These are phyloP conservation scores for Globisporangium irregulare DNA, from an alignment of 352 stramenopile genomes.

Conservation along the genomic window DNA sequence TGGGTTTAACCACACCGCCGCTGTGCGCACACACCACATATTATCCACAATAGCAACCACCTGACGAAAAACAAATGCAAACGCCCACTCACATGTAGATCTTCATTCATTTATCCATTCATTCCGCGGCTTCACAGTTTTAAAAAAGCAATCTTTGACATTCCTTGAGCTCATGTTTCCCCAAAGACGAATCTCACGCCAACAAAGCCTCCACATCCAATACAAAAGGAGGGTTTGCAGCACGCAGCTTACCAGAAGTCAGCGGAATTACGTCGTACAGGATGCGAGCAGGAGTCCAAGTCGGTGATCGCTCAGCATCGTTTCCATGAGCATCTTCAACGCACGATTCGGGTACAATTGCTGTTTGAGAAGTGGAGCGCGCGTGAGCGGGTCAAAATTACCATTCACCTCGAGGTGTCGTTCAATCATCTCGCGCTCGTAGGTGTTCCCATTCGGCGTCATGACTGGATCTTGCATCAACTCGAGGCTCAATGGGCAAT, in stretches of 20 bases:
- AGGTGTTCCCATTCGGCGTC: slow-evolving; percentile 69
- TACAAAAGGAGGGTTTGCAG: neutral
- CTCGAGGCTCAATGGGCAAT: slow-evolving; percentile 70
- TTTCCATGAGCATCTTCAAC: slow-evolving; percentile 74
- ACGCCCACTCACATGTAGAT: neutral
- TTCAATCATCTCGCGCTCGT: slow-evolving; percentile 78
- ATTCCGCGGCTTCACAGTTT: neutral
- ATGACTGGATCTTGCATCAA: slow-evolving; percentile 78
- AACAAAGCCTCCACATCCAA: neutral
- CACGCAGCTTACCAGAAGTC: neutral
- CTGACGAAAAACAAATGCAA: neutral
- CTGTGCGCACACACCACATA: neutral
- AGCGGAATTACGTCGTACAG: slow-evolving; percentile 10
- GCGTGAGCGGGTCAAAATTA: slow-evolving; percentile 68
- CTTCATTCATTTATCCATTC: neutral
- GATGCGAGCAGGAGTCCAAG: slow-evolving; percentile 50
- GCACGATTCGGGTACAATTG: slow-evolving; percentile 67
- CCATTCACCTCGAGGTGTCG: slow-evolving; percentile 69
- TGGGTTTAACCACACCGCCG: neutral
- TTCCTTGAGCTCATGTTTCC: neutral
- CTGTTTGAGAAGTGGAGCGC: slow-evolving; percentile 46
- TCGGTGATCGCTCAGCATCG: slow-evolving; percentile 56
- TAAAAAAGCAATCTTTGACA: neutral
- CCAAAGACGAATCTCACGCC: neutral
- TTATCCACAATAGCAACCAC: neutral